Evolutionary conservation across 2,329 filamentous ascomycete genomes (phyloP), one percentile per base, ranked within the genome.

Genomic region (Ophiognomonia clavigignenti-juglandacearum): DNA sequence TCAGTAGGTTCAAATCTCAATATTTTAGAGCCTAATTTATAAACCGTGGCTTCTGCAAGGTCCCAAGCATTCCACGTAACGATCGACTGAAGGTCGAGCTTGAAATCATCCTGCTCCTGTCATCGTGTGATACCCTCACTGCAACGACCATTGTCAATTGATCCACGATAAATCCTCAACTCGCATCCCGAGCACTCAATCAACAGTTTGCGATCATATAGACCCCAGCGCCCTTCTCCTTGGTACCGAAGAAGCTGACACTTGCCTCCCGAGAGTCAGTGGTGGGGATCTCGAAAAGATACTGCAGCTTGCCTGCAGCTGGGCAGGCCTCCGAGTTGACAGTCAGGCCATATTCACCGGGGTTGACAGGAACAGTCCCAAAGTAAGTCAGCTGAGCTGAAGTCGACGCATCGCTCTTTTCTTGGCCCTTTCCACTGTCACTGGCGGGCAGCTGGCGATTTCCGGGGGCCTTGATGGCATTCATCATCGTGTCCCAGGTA

Each of bases 201-300:
- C 39, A 52, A 39, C 50, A 52, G 24, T 52, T 41, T 23, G 50
- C 50, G 6, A 52, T 42, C 42, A 52, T 18, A 34, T 52, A 52
- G 23, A 49, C 35, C 5, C 50, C 50, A 16, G 45, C 38, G 10
- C 46, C 50, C 29, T 48, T 39, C 20, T 49, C 42, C 20, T 29
- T 40, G 32, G 23, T 32, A 11, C 32, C 50, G n/a, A 46, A 26
- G 10, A 52, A 52, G 26, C 39, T 38, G 29, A 52, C 46, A 19
- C 50, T 52, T 19, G 42, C 50, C 42, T 52, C 35, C 43, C 46
- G 50, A 38, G 39, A 26, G 35, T 52, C 50, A 6, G 46, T 49
- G n/a, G 22, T 32, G 34, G 50, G 50, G 26, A 52, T 40, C 50
- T 52, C 50, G 31, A 52, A 49, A 10, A 52, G 22, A 18, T 49